Conservation (phyloP, 2,329 filamentous ascomycete genomes). For the Botrytis medusae region DNA sequence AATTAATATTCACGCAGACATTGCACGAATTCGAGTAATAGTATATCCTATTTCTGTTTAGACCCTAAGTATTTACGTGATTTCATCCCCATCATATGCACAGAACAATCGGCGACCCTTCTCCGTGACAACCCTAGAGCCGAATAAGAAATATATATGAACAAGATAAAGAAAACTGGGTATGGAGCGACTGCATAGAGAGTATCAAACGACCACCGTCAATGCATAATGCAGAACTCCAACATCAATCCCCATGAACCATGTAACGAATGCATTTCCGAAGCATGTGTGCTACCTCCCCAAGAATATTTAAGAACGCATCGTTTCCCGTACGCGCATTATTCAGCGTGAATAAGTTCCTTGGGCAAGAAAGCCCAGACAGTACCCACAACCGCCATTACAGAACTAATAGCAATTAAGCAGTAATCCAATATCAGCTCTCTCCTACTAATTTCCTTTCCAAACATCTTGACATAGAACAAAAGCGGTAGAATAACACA, state of each 20-base stretch:
- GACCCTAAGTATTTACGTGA: neutral
- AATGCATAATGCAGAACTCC: constrained; percentile 7
- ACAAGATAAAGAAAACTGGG: neutral
- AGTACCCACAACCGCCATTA: constrained; percentile 75
- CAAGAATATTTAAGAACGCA: neutral
- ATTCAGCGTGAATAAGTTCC: constrained; percentile 61
- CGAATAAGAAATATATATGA: neutral
- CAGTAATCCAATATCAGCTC: constrained; percentile 69
- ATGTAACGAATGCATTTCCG: neutral
- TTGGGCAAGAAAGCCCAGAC: constrained; percentile 86
- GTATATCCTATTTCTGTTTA: neutral
- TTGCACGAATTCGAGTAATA: neutral
- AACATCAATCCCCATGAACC: neutral
- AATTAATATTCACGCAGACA: neutral
- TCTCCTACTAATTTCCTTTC: constrained; percentile 60
- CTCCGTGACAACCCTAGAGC: neutral
- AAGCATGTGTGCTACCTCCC: constrained; percentile 2
- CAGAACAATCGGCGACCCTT: neutral
- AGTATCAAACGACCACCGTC: constrained; percentile 6
- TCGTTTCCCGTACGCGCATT: constrained; percentile 13
- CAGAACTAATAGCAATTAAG: constrained; percentile 66
- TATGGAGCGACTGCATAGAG: neutral
- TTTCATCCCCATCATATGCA: neutral
- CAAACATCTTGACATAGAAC: constrained; percentile 90
- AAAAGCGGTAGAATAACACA: constrained; percentile 86